A percentile compares a stretch with the other conserved stretches of the same genome.
phyloP scores from a whole-genome alignment of 2,329 filamentous ascomycete genomes.

The Xylariaceae sp. region DNA sequence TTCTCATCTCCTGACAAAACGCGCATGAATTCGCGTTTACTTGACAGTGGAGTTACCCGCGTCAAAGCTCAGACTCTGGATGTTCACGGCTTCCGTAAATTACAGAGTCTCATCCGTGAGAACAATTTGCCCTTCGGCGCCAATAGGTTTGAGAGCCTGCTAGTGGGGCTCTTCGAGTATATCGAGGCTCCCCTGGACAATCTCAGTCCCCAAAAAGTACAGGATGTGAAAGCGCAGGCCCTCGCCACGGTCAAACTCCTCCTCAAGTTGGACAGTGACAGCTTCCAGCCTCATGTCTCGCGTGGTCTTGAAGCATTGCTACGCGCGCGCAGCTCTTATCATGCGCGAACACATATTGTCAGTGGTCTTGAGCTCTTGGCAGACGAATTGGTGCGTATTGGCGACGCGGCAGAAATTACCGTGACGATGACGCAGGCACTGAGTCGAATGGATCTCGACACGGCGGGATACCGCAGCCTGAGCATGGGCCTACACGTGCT shows the following conservation, averaged over 20 bases:
- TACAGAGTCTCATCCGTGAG: conserved; percentile 70
- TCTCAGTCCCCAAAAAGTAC: conserved; percentile 58
- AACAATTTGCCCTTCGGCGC: conserved; percentile 60
- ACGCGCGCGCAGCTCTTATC: conserved; percentile 60
- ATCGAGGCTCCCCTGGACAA: conserved; percentile 58
- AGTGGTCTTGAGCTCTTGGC: conserved; percentile 70
- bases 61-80: conserved; percentile 70
- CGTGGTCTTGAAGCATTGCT: conserved; percentile 65
- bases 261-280: conserved; percentile 61
- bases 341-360: conserved; percentile 67
- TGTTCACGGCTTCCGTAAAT: conserved; percentile 74
- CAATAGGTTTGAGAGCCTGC: conserved; percentile 64
- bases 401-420: conserved; percentile 58
- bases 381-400: conserved; percentile 65
- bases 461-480: conserved; percentile 47
- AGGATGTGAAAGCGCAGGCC: conserved; percentile 71
- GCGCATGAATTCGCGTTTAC: conserved; percentile 57
- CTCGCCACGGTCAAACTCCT: conserved; percentile 70
- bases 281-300: conserved; percentile 64
- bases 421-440: conserved; percentile 51
- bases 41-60: conserved; percentile 71
- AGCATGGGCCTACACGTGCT: conserved; percentile 64
- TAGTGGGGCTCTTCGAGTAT: conserved; percentile 67
- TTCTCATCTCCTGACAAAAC: conserved; percentile 46
- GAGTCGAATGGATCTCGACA: conserved; percentile 40